Evolutionary conservation across 371 early-diverging fungal species (phyloP).

Genomic region (Haplosporangium sp.): DNA sequence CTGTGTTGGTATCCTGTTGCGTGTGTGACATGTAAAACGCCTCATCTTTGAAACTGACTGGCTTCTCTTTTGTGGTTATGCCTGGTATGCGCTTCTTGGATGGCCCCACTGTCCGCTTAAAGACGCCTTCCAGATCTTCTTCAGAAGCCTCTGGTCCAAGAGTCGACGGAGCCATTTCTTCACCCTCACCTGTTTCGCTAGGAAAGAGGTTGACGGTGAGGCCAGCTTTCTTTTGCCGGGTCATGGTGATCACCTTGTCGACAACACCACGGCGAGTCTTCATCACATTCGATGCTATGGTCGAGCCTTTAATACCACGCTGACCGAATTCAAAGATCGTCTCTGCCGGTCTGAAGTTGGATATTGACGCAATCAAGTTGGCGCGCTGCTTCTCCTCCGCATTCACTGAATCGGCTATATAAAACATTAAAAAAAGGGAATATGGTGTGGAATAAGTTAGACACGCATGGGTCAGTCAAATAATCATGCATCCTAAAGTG

Average conservation of each 20-base stretch:
- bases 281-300: constrained; percentile 82
- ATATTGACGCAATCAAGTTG: constrained; percentile 77
- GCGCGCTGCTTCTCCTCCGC: constrained; percentile 67
- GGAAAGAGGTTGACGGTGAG: constrained; percentile 49
- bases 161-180: constrained; percentile 13
- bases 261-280: constrained; percentile 77
- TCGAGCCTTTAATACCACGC: constrained; percentile 80
- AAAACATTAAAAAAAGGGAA: constrained; percentile 18
- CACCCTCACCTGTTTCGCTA: constrained; percentile 39
- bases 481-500: neutral
- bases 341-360: constrained; percentile 86
- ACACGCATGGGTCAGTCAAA: neutral
- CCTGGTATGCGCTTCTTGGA: constrained; percentile 20
- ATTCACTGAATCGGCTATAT: constrained; percentile 53
- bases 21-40: constrained; percentile 91
- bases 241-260: constrained; percentile 67
- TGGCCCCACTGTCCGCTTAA: constrained; percentile 58
- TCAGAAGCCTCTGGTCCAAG: constrained; percentile 63
- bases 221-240: constrained; percentile 54
- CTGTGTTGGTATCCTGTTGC: constrained; percentile 89
- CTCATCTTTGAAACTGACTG: constrained; percentile 76
- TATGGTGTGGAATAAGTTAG: too few species aligned
- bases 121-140: constrained; percentile 62
- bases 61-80: constrained; percentile 36
- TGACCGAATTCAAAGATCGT: constrained; percentile 94